A percentile compares a stretch with the other conserved stretches of the same genome.
These are phyloP conservation scores for Coemansia umbellata DNA, from an alignment of 192 early-diverging fungal species.

Conservation along the genomic window DNA sequence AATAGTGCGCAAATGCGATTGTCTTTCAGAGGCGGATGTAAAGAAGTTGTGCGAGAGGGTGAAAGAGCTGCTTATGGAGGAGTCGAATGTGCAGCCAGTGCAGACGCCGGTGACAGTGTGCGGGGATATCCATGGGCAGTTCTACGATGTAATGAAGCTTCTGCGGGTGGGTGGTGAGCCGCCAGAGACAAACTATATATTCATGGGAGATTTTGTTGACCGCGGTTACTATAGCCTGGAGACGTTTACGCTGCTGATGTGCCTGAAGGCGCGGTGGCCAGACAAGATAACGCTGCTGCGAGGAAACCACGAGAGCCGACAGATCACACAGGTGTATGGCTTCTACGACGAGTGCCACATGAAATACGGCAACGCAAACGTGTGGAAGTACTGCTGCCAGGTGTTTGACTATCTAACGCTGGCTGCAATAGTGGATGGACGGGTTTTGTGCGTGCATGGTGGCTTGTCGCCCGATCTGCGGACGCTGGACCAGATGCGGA, in stretches of 20 bases:
- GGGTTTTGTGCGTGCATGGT: constrained; percentile 93
- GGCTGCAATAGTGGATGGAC: constrained; percentile 84
- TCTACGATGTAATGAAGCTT: constrained; percentile 93
- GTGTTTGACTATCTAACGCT: constrained; percentile 93
- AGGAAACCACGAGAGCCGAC: constrained; percentile 95
- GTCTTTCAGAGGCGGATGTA: constrained; percentile 90
- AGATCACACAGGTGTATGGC: constrained; percentile 97
- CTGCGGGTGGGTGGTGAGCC: constrained; percentile 95
- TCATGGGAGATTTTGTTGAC: constrained; percentile 99
- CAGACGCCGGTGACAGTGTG: constrained; percentile 95
- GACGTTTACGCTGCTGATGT: constrained; percentile 90
- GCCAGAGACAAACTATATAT: constrained; percentile 93
- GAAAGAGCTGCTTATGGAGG: constrained; percentile 96
- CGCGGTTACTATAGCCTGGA: constrained; percentile 97
- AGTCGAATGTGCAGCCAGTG: constrained; percentile 97
- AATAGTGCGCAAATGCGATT: constrained; percentile 87
- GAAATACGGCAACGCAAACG: constrained; percentile 81
- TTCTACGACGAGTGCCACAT: constrained; percentile 91
- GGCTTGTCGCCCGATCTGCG: constrained; percentile 92
- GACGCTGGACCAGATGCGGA: constrained; percentile 92
- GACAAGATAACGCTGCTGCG: constrained; percentile 93
- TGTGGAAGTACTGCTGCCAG: constrained; percentile 94
- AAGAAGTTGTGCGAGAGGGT: constrained; percentile 98
- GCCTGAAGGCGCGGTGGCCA: constrained; percentile 93
- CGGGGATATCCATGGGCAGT: constrained; percentile 98